Base-by-base conservation (phyloP, 805 yeast species). In the Ogataea parapolymorpha region DNA sequence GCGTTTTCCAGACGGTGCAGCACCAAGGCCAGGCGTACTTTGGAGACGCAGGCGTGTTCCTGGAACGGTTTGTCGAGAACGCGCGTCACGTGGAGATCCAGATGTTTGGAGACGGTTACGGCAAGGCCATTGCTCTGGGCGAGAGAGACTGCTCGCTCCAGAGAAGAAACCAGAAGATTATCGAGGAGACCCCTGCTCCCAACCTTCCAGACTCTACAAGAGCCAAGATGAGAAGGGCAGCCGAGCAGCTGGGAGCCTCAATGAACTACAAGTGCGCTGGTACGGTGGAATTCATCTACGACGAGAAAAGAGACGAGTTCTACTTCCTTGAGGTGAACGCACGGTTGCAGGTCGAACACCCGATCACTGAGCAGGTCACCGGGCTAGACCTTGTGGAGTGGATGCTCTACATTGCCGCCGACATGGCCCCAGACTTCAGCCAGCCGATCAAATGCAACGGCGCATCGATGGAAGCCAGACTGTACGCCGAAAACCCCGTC, bases 111-210 rank as follows among this genome's bases (percentile, higher is more conserved):
- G 98, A 91, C 61, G 99, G 99, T 46, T 69, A 72, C 42, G 99
- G 99, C 48, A 76, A 78, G 49, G 98, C 96, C 5, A 80, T 90
- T 61, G 95, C 97, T 4, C 63, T 93, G 35, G 98, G 98, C 41
- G 99, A 93, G 70, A 80, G 99, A 70, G 99, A 91, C 64, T 91
- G 99, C 66, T 91, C 98, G 15, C 73, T 93, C 58, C 99, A 91
- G 67, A 83, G 99, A 66, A 85, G 99, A 69, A 91, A 91, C 68
- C 99, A 91, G 66, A 91, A 91, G 70, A 72, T 91, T 51, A 87
- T 91, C 48, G 99, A 91, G 67, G 99, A 93, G 65, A 91, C 98
- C 1, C 99, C 99, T 3, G 97, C 98, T 41, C 98, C 98, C 32
- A 82, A 85, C 57, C 75, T 91, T 51, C 95, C 96, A 5, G 89